Percentiles rank a stretch among this genome's conserved stretches.
Conservation (phyloP, 2,329 filamentous ascomycete species). For the Grosmannia huntii region DNA sequence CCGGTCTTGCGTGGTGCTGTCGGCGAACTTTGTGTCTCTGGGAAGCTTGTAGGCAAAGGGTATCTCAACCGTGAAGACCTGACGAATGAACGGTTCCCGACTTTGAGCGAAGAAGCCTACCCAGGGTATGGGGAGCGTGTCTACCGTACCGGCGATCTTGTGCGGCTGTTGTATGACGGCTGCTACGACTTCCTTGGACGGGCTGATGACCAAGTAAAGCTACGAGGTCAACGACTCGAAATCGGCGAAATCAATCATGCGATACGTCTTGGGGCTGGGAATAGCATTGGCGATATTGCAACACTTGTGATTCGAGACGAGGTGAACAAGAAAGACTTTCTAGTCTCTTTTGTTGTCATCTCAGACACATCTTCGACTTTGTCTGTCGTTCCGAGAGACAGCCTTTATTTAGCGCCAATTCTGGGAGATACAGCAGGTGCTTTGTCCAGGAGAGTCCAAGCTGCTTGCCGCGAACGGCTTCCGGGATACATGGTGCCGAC, state of each 20-base stretch:
- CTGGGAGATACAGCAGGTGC: constrained; percentile 21
- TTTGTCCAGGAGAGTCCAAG: constrained; percentile 34
- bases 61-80: constrained; percentile 75
- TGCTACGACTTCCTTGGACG: constrained; percentile 81
- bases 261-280: constrained; percentile 47
- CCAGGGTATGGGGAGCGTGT: constrained; percentile 43
- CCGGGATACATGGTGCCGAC: constrained; percentile 87
- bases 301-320: constrained; percentile 64
- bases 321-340: constrained; percentile 64
- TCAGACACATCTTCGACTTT: neutral
- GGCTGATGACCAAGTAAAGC: constrained; percentile 83
- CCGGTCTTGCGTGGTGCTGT: constrained; percentile 68
- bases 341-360: constrained; percentile 60
- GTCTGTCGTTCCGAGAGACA: neutral
- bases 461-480: constrained; percentile 55
- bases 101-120: constrained; percentile 25
- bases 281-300: constrained; percentile 51
- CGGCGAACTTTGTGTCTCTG: constrained; percentile 81
- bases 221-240: constrained; percentile 79
- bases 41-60: constrained; percentile 75
- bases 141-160: constrained; percentile 83
- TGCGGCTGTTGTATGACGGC: constrained; percentile 65
- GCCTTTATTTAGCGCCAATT: constrained; percentile 14
- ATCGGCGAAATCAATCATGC: constrained; percentile 84
- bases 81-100: constrained; percentile 64